Evolutionary conservation across 2,329 filamentous ascomycete species (phyloP).

Genomic region (Dactylonectria macrodidyma): DNA sequence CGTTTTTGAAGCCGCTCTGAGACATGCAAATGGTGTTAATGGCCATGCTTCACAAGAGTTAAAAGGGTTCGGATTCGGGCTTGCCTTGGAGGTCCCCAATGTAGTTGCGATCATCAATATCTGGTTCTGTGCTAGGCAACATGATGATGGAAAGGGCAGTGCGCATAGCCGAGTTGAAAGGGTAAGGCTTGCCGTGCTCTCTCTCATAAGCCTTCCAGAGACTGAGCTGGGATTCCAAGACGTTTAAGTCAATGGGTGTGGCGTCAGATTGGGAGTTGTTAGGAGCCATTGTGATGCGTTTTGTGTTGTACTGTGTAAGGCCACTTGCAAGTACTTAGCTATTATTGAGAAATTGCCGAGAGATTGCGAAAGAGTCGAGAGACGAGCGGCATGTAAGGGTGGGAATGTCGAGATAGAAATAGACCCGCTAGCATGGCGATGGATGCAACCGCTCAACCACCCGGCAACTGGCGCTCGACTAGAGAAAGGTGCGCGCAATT

Average conservation of each 20-base stretch:
- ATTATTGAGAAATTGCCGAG: not conserved
- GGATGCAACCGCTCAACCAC: not conserved
- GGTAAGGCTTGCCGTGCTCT: slow-evolving; percentile 35
- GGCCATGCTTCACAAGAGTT: not conserved
- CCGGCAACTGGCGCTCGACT: no score
- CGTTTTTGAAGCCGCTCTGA: slow-evolving; percentile 36
- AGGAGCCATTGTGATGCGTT: slow-evolving; percentile 7
- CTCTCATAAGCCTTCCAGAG: slow-evolving; percentile 52
- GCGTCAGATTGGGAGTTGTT: not conserved
- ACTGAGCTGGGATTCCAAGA: slow-evolving; percentile 4
- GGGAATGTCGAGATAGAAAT: slow-evolving; percentile 1
- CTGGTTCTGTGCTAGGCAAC: slow-evolving; percentile 46
- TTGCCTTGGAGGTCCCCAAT: slow-evolving; percentile 50
- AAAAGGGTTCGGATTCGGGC: slow-evolving; percentile 13
- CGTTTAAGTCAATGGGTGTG: not conserved
- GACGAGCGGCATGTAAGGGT: not conserved
- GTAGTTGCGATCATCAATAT: slow-evolving; percentile 46
- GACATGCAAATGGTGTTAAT: not conserved
- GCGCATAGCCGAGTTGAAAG: slow-evolving; percentile 18
- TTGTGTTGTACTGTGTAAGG: not conserved
- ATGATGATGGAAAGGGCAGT: slow-evolving; percentile 59
- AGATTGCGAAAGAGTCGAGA: not conserved
- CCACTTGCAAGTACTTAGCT: not conserved
- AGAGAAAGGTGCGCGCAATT: not conserved
- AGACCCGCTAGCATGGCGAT: not conserved